Conservation (phyloP, 169 alveolate species). For the Plasmodium billcollinsi region DNA sequence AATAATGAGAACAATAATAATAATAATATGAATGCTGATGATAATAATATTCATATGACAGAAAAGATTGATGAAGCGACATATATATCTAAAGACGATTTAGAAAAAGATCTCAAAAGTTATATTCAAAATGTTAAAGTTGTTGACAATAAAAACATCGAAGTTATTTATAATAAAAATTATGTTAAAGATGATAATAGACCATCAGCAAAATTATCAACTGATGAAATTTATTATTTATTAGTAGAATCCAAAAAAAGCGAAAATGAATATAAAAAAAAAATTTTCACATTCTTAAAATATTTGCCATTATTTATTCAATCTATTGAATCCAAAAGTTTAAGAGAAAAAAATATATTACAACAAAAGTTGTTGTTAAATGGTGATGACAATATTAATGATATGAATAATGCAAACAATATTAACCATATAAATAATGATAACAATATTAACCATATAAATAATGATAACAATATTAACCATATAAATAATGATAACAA, state of each 20-base stretch:
- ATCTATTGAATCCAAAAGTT: conserved; percentile 64
- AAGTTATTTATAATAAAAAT: conserved; percentile 39
- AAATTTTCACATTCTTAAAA: conserved; percentile 55
- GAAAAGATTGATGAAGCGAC: background rate
- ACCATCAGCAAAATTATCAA: conserved; percentile 54
- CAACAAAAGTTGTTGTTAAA: conserved; percentile 19
- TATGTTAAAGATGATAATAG: conserved; percentile 33
- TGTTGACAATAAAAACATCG: conserved; percentile 27
- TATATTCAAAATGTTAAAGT: conserved; percentile 49
- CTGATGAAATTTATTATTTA: conserved; percentile 67
- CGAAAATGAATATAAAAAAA: conserved; percentile 69
- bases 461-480: background rate
- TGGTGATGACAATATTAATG: background rate
- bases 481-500: background rate
- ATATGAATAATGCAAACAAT: too few relatives aligned
- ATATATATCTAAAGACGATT: background rate
- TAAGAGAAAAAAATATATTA: conserved; percentile 52
- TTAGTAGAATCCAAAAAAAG: conserved; percentile 70
- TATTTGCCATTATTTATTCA: conserved; percentile 55
- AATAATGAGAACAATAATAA: background rate
- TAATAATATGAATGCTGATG: background rate
- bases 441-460: too few relatives aligned
- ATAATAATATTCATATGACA: background rate
- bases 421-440: too few relatives aligned
- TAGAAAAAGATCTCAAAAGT: conserved; percentile 40